Percentiles rank a stretch among this genome's conserved stretches.
phyloP scores from a whole-genome alignment of 768 basidiomycete species.

The Lepiota subincarnata region DNA sequence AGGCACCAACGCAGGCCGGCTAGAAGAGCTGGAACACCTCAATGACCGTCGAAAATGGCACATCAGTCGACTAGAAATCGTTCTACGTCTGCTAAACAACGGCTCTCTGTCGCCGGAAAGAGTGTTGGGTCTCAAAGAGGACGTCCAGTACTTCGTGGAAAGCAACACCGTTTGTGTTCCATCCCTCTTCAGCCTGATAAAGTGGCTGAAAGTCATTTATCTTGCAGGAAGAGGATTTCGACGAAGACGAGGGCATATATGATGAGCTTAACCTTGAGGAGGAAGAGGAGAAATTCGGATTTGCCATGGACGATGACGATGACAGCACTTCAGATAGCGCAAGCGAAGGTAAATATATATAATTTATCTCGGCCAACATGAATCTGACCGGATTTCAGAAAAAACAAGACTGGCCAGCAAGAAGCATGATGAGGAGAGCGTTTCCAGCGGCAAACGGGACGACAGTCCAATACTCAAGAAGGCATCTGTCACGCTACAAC shows the following conservation, averaged over 20 bases:
- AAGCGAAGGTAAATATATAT: constrained; percentile 58
- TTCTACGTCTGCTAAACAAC: constrained; percentile 90
- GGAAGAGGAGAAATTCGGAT: constrained; percentile 90
- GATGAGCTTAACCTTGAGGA: constrained; percentile 97
- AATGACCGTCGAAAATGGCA: constrained; percentile 98
- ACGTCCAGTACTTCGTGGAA: constrained; percentile 94
- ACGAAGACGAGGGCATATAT: constrained; percentile 96
- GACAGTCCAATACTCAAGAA: constrained; percentile 83
- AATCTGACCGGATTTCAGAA: constrained; percentile 32
- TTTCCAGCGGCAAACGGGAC: constrained; percentile 68
- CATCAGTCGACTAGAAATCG: constrained; percentile 85
- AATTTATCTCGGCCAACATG: background rate
- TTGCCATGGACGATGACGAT: constrained; percentile 71
- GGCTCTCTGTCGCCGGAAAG: constrained; percentile 82
- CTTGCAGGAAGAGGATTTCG: constrained; percentile 89
- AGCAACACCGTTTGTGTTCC: constrained; percentile 77
- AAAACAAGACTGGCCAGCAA: constrained; percentile 61
- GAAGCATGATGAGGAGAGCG: constrained; percentile 79
- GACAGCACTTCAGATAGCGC: constrained; percentile 72
- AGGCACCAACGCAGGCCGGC: constrained; percentile 60
- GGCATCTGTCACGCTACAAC: constrained; percentile 52
- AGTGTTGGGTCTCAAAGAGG: constrained; percentile 82
- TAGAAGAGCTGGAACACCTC: constrained; percentile 79
- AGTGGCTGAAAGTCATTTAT: background rate
- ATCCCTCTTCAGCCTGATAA: background rate